Evolutionary conservation across 768 basidiomycete genomes (phyloP).

Genomic region (Saitozyma podzolica): DNA sequence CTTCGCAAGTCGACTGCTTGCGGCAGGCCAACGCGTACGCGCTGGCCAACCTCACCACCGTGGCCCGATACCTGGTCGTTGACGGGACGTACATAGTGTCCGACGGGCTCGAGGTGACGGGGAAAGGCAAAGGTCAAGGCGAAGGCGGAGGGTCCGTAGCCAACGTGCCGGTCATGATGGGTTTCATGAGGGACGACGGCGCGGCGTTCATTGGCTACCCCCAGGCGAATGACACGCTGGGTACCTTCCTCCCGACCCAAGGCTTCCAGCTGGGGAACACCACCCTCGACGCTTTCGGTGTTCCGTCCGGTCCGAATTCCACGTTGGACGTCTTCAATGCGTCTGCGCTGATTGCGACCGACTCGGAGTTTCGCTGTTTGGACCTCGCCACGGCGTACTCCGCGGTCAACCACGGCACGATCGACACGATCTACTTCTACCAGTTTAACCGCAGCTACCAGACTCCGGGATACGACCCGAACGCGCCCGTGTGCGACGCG

Average conservation of each 20-base stretch:
- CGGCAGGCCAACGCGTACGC: conserved; percentile 50
- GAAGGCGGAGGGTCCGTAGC: conserved; percentile 45
- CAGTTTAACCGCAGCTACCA: conserved; percentile 56
- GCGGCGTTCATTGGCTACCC: conserved; percentile 57
- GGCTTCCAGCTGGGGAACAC: conserved; percentile 33
- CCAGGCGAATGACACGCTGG: conserved; percentile 22
- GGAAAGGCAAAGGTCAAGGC: conserved; percentile 36
- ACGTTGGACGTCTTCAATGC: conserved; percentile 58
- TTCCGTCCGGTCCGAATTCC: conserved; percentile 52
- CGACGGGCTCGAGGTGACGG: conserved; percentile 55
- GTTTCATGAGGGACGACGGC: conserved; percentile 61
- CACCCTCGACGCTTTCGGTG: conserved; percentile 55
- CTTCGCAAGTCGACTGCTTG: conserved; percentile 54
- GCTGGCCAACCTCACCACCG: conserved; percentile 52
- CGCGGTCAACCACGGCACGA: conserved; percentile 55
- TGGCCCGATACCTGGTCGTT: conserved; percentile 55
- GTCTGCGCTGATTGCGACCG: conserved; percentile 56
- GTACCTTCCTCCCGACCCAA: conserved; percentile 23
- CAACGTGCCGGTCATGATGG: conserved; percentile 58
- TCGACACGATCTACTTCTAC: conserved; percentile 57
- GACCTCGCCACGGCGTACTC: conserved; percentile 60
- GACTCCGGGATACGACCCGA: conserved; percentile 56
- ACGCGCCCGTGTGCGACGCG: conserved; percentile 57
- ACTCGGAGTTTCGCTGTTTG: conserved; percentile 58
- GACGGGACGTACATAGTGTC: conserved; percentile 58